phyloP scores from a whole-genome alignment of 2,329 filamentous ascomycete genomes.

The Xylariaceae sp. region DNA sequence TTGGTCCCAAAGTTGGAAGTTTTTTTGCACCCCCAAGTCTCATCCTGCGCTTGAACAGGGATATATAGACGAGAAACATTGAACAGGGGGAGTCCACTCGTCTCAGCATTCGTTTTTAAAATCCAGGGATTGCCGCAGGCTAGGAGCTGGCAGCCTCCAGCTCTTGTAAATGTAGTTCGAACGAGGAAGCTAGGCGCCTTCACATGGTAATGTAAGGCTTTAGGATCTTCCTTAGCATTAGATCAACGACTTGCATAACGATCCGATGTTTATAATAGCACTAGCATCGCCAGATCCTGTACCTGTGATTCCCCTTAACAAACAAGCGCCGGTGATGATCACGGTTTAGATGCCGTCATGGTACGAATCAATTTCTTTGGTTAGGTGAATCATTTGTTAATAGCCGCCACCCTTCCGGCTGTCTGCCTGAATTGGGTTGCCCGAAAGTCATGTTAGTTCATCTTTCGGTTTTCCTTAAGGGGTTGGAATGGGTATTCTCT shows the following conservation, averaged over 20 bases:
- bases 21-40: slow-evolving; percentile 34
- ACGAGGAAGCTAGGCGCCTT: slow-evolving; percentile 10
- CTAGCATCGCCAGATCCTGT: slow-evolving; percentile 29
- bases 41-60: slow-evolving; percentile 35
- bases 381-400: slow-evolving; percentile 16
- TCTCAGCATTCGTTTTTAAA: slow-evolving; percentile 35
- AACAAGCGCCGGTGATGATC: slow-evolving; percentile 33
- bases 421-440: slow-evolving; percentile 27
- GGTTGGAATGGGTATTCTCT: background rate
- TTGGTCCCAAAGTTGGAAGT: slow-evolving; percentile 28
- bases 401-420: slow-evolving; percentile 30
- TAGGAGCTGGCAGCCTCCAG: no score
- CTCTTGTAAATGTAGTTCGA: slow-evolving; percentile 7
- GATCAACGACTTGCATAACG: slow-evolving; percentile 31
- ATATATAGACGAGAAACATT: slow-evolving; percentile 28
- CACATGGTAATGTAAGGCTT: slow-evolving; percentile 12
- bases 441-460: slow-evolving; percentile 1
- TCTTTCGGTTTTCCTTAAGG: background rate
- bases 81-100: slow-evolving; percentile 32
- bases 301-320: slow-evolving; percentile 30
- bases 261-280: slow-evolving; percentile 29
- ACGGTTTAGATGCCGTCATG: slow-evolving; percentile 26
- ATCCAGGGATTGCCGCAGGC: slow-evolving; percentile 27
- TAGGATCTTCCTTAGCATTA: slow-evolving; percentile 28
- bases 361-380: slow-evolving; percentile 15